These are phyloP conservation scores for Beauveria asiatica DNA, from an alignment of 2,329 filamentous ascomycete genomes.

Conservation along the genomic window DNA sequence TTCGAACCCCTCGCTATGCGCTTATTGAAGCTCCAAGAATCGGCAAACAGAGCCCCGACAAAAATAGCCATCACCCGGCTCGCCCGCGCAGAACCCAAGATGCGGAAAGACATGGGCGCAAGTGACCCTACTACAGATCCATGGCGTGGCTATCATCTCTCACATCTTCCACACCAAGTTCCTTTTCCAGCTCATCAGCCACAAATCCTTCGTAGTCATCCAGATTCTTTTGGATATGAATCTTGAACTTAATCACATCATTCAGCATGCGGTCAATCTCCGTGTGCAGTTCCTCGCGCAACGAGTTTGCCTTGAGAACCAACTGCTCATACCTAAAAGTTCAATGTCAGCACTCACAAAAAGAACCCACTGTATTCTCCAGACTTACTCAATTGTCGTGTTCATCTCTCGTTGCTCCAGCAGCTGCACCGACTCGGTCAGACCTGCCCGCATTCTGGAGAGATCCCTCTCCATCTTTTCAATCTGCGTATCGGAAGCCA, in stretches of 20 bases:
- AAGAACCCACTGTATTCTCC: background rate
- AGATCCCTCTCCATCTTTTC: conserved; percentile 98
- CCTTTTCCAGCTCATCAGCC: conserved; percentile 82
- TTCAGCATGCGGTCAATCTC: conserved; percentile 94
- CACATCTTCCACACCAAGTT: conserved; percentile 58
- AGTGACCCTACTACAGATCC: conserved; percentile 28
- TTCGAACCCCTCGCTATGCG: background rate
- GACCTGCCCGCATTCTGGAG: conserved; percentile 77
- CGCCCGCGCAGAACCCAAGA: background rate
- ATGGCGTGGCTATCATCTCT: conserved; percentile 44
- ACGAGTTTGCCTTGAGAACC: conserved; percentile 69
- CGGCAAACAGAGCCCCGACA: background rate
- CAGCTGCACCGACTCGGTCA: conserved; percentile 79
- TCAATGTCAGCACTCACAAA: background rate
- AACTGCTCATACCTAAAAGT: conserved; percentile 75
- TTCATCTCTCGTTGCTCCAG: conserved; percentile 96
- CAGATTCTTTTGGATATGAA: conserved; percentile 85
- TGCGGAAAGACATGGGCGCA: background rate
- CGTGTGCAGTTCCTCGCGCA: conserved; percentile 96
- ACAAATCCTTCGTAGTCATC: conserved; percentile 95
- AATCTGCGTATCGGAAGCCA: conserved; percentile 84
- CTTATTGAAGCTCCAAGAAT: background rate
- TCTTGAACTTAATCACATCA: conserved; percentile 97
- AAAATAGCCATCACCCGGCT: background rate
- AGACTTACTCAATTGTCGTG: conserved; percentile 79